Evolutionary conservation across 208 protist genomes (phyloP).

Genomic region (Acanthamoeba polyphaga): DNA sequence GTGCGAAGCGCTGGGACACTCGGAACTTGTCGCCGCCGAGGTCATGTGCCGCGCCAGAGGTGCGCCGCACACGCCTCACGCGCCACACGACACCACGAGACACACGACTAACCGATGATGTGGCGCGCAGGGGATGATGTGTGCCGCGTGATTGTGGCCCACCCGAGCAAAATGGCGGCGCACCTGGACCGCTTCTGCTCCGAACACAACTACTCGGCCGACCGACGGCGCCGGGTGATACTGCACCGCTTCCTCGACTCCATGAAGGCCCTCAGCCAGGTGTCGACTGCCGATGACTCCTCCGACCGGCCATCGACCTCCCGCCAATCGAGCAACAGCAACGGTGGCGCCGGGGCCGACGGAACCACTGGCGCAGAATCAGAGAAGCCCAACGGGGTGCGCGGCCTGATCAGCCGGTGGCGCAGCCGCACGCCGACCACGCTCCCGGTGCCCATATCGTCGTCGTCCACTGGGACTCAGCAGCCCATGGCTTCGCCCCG

Average conservation of each 20-base stretch:
- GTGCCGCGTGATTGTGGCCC: constrained; percentile 51
- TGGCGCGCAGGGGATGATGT: neutral
- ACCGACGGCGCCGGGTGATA: neutral
- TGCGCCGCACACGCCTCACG: neutral
- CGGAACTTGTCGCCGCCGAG: constrained; percentile 14
- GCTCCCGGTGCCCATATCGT: too few species aligned
- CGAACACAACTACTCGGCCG: constrained; percentile 32
- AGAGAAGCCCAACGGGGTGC: neutral
- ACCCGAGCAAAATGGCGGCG: neutral
- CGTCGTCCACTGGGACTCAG: too few species aligned
- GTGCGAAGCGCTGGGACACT: neutral
- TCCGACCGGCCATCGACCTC: neutral
- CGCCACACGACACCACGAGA: neutral
- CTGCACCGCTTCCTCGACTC: constrained; percentile 41
- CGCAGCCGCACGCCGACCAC: neutral
- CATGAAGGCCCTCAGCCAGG: neutral
- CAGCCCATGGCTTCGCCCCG: too few species aligned
- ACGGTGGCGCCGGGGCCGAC: neutral
- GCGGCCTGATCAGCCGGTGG: neutral
- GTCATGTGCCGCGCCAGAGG: constrained; percentile 62
- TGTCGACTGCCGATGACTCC: neutral
- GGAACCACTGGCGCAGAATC: neutral
- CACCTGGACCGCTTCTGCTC: constrained; percentile 27
- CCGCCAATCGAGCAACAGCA: neutral
- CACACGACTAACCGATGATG: neutral